A percentile compares a stretch with the other conserved stretches of the same genome.
These are phyloP conservation scores for Terfezia claveryi DNA, from an alignment of 495 filamentous ascomycete species.

Conservation along the genomic window DNA sequence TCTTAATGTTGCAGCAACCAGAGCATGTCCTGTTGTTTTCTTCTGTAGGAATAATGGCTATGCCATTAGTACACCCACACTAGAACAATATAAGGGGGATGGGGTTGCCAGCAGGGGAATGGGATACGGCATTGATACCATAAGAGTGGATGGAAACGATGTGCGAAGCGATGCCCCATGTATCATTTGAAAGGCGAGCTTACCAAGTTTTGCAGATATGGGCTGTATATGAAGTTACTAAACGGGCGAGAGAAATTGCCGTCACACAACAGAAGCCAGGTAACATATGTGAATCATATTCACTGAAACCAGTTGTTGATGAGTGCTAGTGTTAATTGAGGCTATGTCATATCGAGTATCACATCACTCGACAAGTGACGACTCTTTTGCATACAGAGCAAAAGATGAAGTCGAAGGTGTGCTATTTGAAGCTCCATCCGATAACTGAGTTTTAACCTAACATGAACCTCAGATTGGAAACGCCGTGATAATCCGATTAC, in stretches of 20 bases:
- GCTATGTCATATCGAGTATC: constrained; percentile 95
- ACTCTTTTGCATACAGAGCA: constrained; percentile 89
- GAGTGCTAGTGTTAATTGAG: constrained; percentile 47
- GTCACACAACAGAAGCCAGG: constrained; percentile 24
- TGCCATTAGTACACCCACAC: constrained; percentile 80
- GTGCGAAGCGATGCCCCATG: background rate
- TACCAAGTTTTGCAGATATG: constrained; percentile 32
- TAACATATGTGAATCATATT: background rate
- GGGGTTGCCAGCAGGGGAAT: constrained; percentile 88
- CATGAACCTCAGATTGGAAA: constrained; percentile 50
- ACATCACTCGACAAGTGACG: constrained; percentile 95
- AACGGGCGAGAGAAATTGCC: constrained; percentile 53
- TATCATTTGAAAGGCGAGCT: too few species aligned
- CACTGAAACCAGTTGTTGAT: too few species aligned
- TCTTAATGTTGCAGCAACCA: constrained; percentile 85
- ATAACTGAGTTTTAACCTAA: background rate
- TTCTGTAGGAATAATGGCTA: constrained; percentile 96
- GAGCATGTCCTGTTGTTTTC: constrained; percentile 78
- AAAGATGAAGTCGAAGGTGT: constrained; percentile 61
- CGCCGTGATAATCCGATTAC: constrained; percentile 85
- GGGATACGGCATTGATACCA: constrained; percentile 92
- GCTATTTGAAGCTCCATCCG: background rate
- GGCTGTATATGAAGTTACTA: constrained; percentile 69
- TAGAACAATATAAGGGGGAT: constrained; percentile 93
- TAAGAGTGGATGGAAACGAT: constrained; percentile 92